phyloP scores from a whole-genome alignment of 2,329 filamentous ascomycete genomes.

The Ophiostoma quercus region DNA sequence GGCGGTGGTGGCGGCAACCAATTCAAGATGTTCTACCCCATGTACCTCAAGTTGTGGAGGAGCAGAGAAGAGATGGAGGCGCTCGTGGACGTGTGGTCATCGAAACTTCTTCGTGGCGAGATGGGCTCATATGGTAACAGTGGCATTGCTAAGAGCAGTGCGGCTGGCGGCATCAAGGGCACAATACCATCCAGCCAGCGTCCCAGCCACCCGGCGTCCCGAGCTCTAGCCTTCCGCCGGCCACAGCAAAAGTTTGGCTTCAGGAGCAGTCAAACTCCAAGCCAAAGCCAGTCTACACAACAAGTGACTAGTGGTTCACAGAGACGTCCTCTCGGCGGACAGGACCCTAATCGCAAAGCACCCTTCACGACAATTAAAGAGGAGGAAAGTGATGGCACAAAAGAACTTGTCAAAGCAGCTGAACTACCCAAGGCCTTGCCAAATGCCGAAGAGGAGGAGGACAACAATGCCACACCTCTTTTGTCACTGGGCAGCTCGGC shows the following conservation, averaged over 20 bases:
- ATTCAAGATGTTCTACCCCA: conserved; percentile 89
- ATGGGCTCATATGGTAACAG: conserved; percentile 42
- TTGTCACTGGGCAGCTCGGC: conserved; percentile 61
- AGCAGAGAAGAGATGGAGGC: conserved; percentile 75
- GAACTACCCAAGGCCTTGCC: neutral
- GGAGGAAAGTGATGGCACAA: conserved; percentile 18
- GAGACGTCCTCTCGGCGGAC: neutral
- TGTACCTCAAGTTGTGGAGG: conserved; percentile 76
- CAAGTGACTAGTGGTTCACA: neutral
- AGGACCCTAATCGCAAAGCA: neutral
- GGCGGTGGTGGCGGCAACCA: conserved; percentile 52
- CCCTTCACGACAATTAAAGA: conserved; percentile 5
- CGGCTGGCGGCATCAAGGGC: neutral
- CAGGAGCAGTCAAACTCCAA: conserved; percentile 16
- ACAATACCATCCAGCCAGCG: conserved; percentile 25
- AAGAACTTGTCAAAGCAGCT: neutral
- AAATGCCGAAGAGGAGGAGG: neutral
- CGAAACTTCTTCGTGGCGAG: conserved; percentile 54
- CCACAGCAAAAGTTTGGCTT: conserved; percentile 32
- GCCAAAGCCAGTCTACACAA: neutral
- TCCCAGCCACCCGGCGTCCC: conserved; percentile 37
- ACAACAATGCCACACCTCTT: conserved; percentile 25
- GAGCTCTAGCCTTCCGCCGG: conserved; percentile 47
- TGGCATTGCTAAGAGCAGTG: neutral
- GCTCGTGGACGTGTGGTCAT: conserved; percentile 64